phyloP scores from a whole-genome alignment of 2,329 filamentous ascomycete species.

The Fusarium musae region DNA sequence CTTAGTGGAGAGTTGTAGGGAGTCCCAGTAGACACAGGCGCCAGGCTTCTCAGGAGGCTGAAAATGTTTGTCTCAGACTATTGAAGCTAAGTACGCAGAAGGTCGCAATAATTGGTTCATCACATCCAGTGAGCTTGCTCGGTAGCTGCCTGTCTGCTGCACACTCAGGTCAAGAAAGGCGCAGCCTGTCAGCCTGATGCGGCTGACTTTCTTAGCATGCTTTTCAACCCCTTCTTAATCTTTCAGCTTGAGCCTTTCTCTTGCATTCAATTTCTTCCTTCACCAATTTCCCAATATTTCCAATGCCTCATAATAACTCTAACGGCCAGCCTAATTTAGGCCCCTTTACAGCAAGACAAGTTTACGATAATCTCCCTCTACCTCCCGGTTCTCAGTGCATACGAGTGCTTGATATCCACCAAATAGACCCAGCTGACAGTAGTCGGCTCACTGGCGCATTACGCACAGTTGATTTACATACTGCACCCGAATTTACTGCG shows the following conservation, averaged over 20 bases:
- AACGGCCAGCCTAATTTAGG: neutral
- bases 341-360: neutral
- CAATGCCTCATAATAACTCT: accelerated
- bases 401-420: neutral
- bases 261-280: neutral
- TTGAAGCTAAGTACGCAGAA: accelerated
- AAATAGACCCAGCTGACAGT: neutral
- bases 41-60: neutral
- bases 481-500: neutral
- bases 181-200: neutral
- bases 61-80: neutral
- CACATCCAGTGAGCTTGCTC: neutral
- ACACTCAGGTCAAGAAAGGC: neutral
- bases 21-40: too few species aligned
- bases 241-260: neutral
- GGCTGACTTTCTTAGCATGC: neutral
- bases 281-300: neutral
- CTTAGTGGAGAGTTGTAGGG: too few species aligned
- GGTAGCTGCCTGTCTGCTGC: neutral
- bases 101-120: accelerated
- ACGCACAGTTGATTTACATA: neutral
- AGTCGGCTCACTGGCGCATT: neutral
- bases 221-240: neutral
- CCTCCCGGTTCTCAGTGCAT: neutral
- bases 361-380: neutral